Evolutionary conservation across 2,329 filamentous ascomycete species (phyloP), one percentile per base, ranked within the genome.

Genomic region (Sarocladium oryzae): DNA sequence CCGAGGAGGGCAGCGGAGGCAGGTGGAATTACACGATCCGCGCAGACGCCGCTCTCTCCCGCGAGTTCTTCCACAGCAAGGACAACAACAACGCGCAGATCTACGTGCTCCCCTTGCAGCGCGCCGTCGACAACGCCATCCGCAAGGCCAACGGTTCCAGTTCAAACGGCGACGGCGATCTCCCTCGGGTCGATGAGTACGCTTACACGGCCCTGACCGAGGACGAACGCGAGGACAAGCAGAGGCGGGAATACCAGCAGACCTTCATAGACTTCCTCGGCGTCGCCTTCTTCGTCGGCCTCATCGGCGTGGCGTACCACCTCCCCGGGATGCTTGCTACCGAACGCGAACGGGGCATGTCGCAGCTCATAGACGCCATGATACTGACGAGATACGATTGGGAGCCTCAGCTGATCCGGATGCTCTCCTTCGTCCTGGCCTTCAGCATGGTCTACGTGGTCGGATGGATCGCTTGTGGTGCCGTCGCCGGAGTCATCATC

Each of bases 281-380:
- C 21, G 30, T 51, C 11, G 28, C 28, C 24, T 35, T 45, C 16
- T 35, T 51, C 30, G 15, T 45, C 10, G 38, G 24, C 26, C 26
- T 45, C 24, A n/a, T 45, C 38, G 37, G 37, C 24, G 50, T 51
- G 16, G 28, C 38, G 3, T 89, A 89, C 60, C 86, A 89, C 58
- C 70, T 88, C 13, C 83, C 84, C 2, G 84, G 85, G 26, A 75
- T 86, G 57, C 81, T 88, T 65, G 84, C 85, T 2, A 76, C 77
- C 2, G 86, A 89, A 64, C 72, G 86, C 46, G 86, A 89, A 65
- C 67, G 78, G 6, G 86, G 86, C 2, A 82, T 89, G 69, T 85
- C 84, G 3, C 82, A 87, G 58, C 72, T 90, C 13, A 82, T 89
- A 32, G 86, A 90, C 66, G 82, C 85, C 48, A 89, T 89, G 84